These are phyloP conservation scores for Sechiopsis laciniata DNA, from an alignment of 306 rosid genomes.

Conservation along the genomic window DNA sequence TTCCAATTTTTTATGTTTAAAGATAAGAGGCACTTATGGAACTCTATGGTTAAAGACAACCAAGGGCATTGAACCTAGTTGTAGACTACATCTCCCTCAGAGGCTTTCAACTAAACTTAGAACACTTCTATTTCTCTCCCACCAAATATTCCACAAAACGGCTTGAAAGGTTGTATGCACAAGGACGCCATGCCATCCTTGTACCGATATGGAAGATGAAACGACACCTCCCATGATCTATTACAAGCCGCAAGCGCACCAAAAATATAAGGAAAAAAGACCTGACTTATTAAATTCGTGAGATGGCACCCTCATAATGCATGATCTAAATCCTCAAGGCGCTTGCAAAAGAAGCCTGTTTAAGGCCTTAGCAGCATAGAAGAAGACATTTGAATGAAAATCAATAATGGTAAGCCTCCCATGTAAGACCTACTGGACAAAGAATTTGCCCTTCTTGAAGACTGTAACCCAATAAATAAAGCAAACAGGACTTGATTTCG, in stretches of 20 bases:
- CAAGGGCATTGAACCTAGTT: not conserved
- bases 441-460: not conserved
- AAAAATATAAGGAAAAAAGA: not conserved
- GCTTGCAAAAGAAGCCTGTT: not conserved
- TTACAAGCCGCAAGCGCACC: not conserved
- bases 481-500: constrained; percentile 1
- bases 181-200: not conserved
- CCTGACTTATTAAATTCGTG: not conserved
- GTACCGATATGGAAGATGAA: not conserved
- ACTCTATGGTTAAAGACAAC: not conserved
- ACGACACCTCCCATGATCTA: not conserved
- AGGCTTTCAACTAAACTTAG: not conserved
- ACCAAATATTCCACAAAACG: not conserved
- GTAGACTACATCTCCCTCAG: not conserved
- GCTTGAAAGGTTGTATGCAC: constrained; percentile 1
- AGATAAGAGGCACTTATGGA: too few species aligned
- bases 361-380: not conserved
- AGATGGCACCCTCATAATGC: not conserved
- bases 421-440: not conserved
- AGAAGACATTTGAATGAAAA: not conserved
- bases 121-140: not conserved
- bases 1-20: not conserved
- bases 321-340: not conserved
- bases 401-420: not conserved
- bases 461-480: not conserved